phyloP scores from a whole-genome alignment of 495 filamentous ascomycete species.

The Friedmanniomyces endolithicus region DNA sequence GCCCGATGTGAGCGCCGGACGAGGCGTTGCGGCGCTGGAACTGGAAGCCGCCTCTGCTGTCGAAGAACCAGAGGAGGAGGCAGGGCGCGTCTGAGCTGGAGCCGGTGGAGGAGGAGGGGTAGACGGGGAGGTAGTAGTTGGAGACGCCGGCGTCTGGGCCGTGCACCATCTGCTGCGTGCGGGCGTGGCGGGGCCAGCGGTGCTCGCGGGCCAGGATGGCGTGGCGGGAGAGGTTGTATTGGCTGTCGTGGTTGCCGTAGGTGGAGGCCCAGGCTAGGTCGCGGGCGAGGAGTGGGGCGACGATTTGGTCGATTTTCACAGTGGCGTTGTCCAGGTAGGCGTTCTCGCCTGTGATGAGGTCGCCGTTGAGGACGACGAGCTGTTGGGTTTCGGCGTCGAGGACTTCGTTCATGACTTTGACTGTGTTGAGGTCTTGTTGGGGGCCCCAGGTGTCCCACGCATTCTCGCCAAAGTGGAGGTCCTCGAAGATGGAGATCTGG shows the following conservation, averaged over 20 bases:
- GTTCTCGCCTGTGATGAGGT: conserved; percentile 61
- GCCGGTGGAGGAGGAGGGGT: conserved; percentile 21
- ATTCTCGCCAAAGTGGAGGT: conserved; percentile 58
- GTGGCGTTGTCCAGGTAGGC: conserved; percentile 45
- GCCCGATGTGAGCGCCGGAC: conserved; percentile 27
- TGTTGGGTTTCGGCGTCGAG: conserved; percentile 41
- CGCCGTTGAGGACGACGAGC: conserved; percentile 61
- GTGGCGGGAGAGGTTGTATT: conserved; percentile 45
- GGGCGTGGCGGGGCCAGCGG: conserved; percentile 35
- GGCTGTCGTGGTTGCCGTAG: conserved; percentile 64
- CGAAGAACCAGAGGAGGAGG: conserved; percentile 68
- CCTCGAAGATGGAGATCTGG: conserved; percentile 40
- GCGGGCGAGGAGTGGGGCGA: conserved; percentile 42
- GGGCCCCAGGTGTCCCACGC: conserved; percentile 38
- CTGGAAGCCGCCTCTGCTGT: conserved; percentile 49
- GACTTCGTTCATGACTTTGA: conserved; percentile 47
- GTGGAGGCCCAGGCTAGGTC: conserved; percentile 52
- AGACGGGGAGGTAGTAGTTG: conserved; percentile 57
- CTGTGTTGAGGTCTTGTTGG: conserved; percentile 47
- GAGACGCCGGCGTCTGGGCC: conserved; percentile 42
- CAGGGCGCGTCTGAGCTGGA: conserved; percentile 26
- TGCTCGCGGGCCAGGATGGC: conserved; percentile 46
- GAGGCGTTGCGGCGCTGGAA: conserved; percentile 34
- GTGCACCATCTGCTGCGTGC: conserved; percentile 41
- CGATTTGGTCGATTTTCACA: conserved; percentile 49